Evolutionary conservation across 257 asterid species (phyloP).

Genomic region (Penstemon newberryi): DNA sequence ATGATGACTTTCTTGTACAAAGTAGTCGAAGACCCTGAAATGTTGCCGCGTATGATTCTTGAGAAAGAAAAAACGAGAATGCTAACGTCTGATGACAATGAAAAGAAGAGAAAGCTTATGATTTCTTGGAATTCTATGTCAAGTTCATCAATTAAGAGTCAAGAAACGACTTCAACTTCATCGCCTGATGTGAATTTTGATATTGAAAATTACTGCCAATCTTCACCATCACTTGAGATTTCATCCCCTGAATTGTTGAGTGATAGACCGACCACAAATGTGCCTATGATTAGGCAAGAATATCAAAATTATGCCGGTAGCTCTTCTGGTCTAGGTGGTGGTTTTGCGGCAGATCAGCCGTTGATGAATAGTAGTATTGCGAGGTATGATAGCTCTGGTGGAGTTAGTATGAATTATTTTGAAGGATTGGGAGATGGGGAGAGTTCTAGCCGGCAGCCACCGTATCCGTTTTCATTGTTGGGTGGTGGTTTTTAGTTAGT

Average conservation of each 20-base stretch:
- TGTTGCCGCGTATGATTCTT: conserved; percentile 57
- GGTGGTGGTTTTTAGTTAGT: conserved; percentile 54
- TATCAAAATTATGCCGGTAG: conserved; percentile 23
- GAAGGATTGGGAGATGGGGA: conserved; percentile 39
- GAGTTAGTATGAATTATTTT: conserved; percentile 26
- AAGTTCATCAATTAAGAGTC: conserved; percentile 56
- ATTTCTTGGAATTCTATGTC: conserved; percentile 33
- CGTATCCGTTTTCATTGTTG: conserved; percentile 62
- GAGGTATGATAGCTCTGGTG: conserved; percentile 19
- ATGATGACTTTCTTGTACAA: conserved; percentile 83
- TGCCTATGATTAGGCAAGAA: conserved; percentile 31
- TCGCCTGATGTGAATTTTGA: conserved; percentile 43
- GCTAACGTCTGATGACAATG: conserved; percentile 26
- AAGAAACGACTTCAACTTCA: conserved; percentile 44
- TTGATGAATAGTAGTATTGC: conserved; percentile 1
- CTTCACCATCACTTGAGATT: conserved; percentile 39
- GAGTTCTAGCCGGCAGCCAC: conserved; percentile 40
- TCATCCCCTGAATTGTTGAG: conserved; percentile 41
- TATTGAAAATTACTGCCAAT: conserved; percentile 26
- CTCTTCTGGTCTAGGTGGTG: conserved; percentile 29
- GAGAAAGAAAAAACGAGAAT: conserved; percentile 43
- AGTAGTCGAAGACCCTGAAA: conserved; percentile 69
- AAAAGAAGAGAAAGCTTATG: conserved; percentile 49
- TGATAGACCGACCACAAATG: conserved; percentile 9
- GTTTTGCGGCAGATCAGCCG: conserved; percentile 22